Conservation (phyloP, 1,284 basidiomycete species). For the Anthracocystis setariae region DNA sequence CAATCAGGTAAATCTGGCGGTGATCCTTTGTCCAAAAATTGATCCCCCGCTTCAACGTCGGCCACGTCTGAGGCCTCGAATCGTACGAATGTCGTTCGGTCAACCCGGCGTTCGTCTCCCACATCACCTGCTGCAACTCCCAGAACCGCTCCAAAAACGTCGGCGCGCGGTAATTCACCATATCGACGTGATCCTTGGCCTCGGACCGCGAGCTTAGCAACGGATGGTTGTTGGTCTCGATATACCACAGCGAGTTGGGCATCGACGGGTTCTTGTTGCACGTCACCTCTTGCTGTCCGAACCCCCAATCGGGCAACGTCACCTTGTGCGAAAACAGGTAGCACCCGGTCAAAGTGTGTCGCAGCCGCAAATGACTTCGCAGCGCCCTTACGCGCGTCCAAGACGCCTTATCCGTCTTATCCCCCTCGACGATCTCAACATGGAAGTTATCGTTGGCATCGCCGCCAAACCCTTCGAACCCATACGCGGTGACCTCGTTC, state of each 20-base stretch:
- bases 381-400: slow-evolving; percentile 80
- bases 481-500: slow-evolving; percentile 96
- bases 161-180: slow-evolving; percentile 81
- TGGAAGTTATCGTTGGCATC: slow-evolving; percentile 96
- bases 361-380: slow-evolving; percentile 82
- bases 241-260: slow-evolving; percentile 91
- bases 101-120: slow-evolving; percentile 94
- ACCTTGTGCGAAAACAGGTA: slow-evolving; percentile 98
- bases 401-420: slow-evolving; percentile 69
- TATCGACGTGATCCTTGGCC: slow-evolving; percentile 22
- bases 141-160: slow-evolving; percentile 89
- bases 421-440: slow-evolving; percentile 81
- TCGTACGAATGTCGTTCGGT: slow-evolving; percentile 95
- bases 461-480: slow-evolving; percentile 82
- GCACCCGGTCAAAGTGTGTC: slow-evolving; percentile 88
- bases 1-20: slow-evolving; percentile 91
- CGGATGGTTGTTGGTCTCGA: slow-evolving; percentile 86
- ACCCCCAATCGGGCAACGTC: slow-evolving; percentile 96
- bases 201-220: slow-evolving; percentile 23
- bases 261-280: slow-evolving; percentile 95
- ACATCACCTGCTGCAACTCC: slow-evolving; percentile 95
- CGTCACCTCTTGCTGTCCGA: slow-evolving; percentile 95
- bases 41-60: slow-evolving; percentile 87
- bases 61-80: slow-evolving; percentile 90
- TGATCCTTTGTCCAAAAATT: slow-evolving; percentile 97